A percentile compares a stretch with the other conserved stretches of the same genome.
Conservation (phyloP, 371 early-diverging fungal genomes). For the Thermomucor indicae-seudaticae region DNA sequence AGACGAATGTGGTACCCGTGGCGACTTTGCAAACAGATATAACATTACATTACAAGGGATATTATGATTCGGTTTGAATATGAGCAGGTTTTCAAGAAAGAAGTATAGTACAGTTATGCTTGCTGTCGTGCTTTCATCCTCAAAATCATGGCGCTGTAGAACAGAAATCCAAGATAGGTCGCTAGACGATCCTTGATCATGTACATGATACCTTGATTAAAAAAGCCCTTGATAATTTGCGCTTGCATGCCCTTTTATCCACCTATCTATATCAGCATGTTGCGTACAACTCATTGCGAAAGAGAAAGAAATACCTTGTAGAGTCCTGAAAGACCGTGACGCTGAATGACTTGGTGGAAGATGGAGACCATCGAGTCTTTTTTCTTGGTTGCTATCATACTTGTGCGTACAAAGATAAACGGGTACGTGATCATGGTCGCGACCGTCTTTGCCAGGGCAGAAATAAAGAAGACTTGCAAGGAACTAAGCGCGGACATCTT, state of each 20-base stretch:
- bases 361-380: constrained; percentile 38
- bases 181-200: constrained; percentile 64
- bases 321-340: constrained; percentile 44
- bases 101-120: neutral
- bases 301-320: constrained; percentile 33
- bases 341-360: constrained; percentile 34
- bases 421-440: constrained; percentile 61
- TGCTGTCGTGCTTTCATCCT: neutral
- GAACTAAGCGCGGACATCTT: constrained; percentile 32
- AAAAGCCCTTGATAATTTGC: constrained; percentile 61
- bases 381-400: constrained; percentile 24
- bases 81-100: neutral
- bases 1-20: no score
- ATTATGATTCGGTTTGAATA: no score
- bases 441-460: constrained; percentile 52
- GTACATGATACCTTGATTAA: constrained; percentile 61
- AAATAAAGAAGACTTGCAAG: constrained; percentile 51
- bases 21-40: no score
- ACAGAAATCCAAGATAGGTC: constrained; percentile 45
- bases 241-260: constrained; percentile 37
- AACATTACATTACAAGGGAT: no score
- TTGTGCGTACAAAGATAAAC: constrained; percentile 53
- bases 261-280: neutral
- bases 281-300: neutral
- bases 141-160: constrained; percentile 30